Evolutionary conservation across 176 grass and related monocot genomes (phyloP).

Genomic region (Ensete ventricosum): DNA sequence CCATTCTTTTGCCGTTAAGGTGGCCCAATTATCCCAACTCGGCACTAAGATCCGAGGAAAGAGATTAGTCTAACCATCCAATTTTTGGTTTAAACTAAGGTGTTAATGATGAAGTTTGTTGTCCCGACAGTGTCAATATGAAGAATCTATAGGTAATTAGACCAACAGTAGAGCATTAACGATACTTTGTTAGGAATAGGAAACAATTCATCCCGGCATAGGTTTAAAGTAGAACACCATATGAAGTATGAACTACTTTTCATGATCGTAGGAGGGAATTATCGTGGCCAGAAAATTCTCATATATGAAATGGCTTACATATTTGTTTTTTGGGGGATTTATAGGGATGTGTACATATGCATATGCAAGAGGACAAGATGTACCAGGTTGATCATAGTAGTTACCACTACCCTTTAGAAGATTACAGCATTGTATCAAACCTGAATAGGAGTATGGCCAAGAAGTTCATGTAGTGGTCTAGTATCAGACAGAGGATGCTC

Average conservation of each 20-base stretch:
- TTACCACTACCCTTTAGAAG: background rate
- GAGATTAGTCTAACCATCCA: too few relatives aligned
- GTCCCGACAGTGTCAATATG: too few relatives aligned
- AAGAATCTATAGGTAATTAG: too few relatives aligned
- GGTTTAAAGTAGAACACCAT: too few relatives aligned
- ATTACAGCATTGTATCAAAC: conserved; percentile 25
- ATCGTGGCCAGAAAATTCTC: background rate
- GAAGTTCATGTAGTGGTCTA: conserved; percentile 74
- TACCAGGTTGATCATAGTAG: background rate
- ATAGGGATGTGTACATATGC: background rate
- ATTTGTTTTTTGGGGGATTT: background rate
- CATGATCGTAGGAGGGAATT: too few relatives aligned
- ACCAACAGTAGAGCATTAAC: background rate
- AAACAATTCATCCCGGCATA: background rate
- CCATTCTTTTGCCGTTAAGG: too few relatives aligned
- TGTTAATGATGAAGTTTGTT: too few relatives aligned
- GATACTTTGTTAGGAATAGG: background rate
- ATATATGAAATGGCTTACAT: background rate
- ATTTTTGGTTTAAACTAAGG: too few relatives aligned
- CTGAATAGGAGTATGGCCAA: conserved; percentile 85
- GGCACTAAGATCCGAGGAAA: too few relatives aligned
- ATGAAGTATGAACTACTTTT: too few relatives aligned
- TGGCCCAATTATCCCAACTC: too few relatives aligned
- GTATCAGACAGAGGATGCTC: conserved; percentile 90
- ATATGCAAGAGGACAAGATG: background rate